Evolutionary conservation across 441 rosid genomes (phyloP).

Genomic region (Gossypium laxum): DNA sequence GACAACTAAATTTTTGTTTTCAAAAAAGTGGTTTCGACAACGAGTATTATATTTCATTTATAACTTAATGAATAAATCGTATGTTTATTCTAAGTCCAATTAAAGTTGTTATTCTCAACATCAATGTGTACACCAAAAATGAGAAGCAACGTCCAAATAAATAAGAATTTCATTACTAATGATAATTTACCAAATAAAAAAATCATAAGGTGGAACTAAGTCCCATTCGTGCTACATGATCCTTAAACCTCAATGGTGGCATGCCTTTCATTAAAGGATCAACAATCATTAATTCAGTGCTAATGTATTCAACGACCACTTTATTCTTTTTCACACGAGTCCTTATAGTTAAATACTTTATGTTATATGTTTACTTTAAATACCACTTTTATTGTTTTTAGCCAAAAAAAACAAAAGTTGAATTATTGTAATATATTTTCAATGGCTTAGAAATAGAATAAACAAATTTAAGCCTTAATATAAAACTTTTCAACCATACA

Average conservation of each 20-base stretch:
- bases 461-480: neutral
- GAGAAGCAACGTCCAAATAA: neutral
- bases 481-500: neutral
- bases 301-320: neutral
- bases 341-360: neutral
- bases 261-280: neutral
- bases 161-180: neutral
- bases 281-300: neutral
- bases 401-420: neutral
- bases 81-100: neutral
- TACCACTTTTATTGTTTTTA: neutral
- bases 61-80: neutral
- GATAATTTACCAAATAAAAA: neutral
- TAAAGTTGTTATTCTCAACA: neutral
- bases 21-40: neutral
- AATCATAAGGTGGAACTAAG: neutral
- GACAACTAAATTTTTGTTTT: too few species aligned
- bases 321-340: neutral
- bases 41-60: neutral
- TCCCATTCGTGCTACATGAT: neutral
- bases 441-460: neutral
- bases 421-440: neutral
- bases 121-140: neutral
- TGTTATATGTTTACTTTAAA: neutral
- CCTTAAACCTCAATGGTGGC: neutral